Evolutionary conservation across 495 filamentous ascomycete genomes (phyloP).

Genomic region (Margaritispora aquatica): DNA sequence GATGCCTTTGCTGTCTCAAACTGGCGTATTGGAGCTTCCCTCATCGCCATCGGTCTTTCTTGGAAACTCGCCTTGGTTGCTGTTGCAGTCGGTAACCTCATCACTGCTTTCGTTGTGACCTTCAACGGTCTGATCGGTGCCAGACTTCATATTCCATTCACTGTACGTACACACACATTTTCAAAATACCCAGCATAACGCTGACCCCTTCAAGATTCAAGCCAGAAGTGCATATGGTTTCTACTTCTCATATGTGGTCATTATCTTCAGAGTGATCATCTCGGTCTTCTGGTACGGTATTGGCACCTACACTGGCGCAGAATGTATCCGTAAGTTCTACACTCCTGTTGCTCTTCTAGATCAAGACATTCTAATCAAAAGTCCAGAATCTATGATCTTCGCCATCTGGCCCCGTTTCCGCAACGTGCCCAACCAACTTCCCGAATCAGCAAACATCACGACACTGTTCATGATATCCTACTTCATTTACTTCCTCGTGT

Average conservation of each 20-base stretch:
- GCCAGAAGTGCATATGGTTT: slow-evolving; percentile 60
- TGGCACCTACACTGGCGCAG: slow-evolving; percentile 58
- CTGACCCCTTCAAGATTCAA: slow-evolving; percentile 31
- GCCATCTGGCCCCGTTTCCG: slow-evolving; percentile 60
- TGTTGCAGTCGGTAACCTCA: slow-evolving; percentile 53
- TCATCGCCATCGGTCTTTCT: slow-evolving; percentile 54
- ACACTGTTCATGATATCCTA: slow-evolving; percentile 54
- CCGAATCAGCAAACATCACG: slow-evolving; percentile 51
- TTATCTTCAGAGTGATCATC: slow-evolving; percentile 56
- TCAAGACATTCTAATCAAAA: no score
- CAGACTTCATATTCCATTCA: slow-evolving; percentile 58
- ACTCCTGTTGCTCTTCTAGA: no score
- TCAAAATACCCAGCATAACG: not conserved
- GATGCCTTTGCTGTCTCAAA: slow-evolving; percentile 55
- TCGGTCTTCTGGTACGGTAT: slow-evolving; percentile 69
- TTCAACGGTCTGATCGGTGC: slow-evolving; percentile 55
- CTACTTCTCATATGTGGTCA: slow-evolving; percentile 60
- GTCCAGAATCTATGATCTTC: slow-evolving; percentile 53
- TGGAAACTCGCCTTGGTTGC: slow-evolving; percentile 55
- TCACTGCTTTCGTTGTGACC: slow-evolving; percentile 50
- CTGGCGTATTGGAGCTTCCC: slow-evolving; percentile 53
- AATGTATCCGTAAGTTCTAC: slow-evolving; percentile 37
- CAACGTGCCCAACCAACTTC: slow-evolving; percentile 46
- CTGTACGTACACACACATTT: slow-evolving; percentile 30
- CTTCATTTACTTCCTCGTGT: slow-evolving; percentile 50